Base-by-base conservation (phyloP, 768 basidiomycete species). In the Pulveroboletus sp. region DNA sequence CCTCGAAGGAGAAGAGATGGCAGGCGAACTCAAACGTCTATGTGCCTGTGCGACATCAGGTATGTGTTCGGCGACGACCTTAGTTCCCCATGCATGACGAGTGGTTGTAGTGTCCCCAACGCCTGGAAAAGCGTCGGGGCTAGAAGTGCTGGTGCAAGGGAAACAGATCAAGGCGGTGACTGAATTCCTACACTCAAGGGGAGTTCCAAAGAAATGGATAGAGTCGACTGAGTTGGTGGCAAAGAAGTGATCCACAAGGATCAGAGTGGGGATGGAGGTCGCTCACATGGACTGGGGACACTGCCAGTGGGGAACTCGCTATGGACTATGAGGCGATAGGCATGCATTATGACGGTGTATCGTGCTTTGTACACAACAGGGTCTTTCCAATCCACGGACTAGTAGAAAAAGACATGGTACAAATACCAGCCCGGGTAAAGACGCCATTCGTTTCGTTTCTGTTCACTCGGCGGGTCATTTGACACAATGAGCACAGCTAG, bases 121-220 rank as follows among this genome's bases (percentile, higher is more conserved):
- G n/a, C 72, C 71, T 6, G 84, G 85, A 0, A 84, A 82, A 62
- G 69, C 69, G 7, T 70, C 78, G 2, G 79, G 78, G 2, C 57
- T 78, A 46, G 89, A 93, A 58, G 82, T 96, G 8, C 71, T 87
- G 54, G 84, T 95, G 0, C 93, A 95, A 61, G 93, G 93, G 2
- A 88, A 87, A 54, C 92, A 95, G 59, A 72, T 75, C 17, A 76
- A 78, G 55, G 70, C 73, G 3, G 84, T 92, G 10, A 71, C 76
- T 9, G 85, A 88, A 5, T 77, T 90, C 52, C 64, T 96, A 36
- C 64, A 78, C 3, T 75, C 71, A 21, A 81, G 78, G 55, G 90
- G 93, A 0, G 78, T 94, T 30, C 89, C 91, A 26, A 88, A 85
- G 71, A 76, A 76, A 60, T 94, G 89, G 88, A 85, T 94, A 45